Evolutionary conservation across 2,329 filamentous ascomycete species (phyloP).

Genomic region (Phoma sp.): DNA sequence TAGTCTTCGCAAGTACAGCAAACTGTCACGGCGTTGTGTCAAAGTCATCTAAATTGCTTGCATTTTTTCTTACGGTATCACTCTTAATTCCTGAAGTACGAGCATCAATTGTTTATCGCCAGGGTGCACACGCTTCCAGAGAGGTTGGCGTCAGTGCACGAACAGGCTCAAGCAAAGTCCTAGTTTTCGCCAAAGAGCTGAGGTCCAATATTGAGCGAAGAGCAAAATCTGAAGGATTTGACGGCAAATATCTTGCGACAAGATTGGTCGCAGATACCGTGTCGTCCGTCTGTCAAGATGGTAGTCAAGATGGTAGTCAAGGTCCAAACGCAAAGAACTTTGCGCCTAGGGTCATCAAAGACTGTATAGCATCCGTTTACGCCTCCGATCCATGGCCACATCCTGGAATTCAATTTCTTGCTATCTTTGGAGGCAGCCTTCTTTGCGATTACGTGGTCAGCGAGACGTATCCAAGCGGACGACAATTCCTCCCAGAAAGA

Average conservation of each 20-base stretch:
- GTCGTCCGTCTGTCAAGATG: neutral
- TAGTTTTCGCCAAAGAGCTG: neutral
- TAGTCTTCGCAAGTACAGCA: neutral
- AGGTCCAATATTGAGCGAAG: neutral
- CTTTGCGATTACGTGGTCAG: conserved; percentile 6
- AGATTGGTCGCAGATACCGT: conserved; percentile 1
- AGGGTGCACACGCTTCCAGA: neutral
- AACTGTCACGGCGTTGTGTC: neutral
- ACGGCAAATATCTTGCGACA: neutral
- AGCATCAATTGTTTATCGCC: neutral
- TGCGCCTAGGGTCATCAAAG: neutral
- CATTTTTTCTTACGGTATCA: neutral
- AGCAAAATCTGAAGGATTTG: neutral
- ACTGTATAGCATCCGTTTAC: conserved; percentile 3
- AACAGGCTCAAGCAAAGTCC: neutral
- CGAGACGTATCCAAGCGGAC: neutral
- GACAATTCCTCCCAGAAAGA: neutral
- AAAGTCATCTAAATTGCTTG: neutral
- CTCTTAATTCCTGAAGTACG: neutral
- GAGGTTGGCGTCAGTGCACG: neutral
- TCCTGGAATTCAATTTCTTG: neutral
- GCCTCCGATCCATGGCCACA: neutral
- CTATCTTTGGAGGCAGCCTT: conserved; percentile 2
- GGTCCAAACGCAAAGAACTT: neutral
- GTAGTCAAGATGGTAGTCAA: neutral